phyloP scores from a whole-genome alignment of 305 asterid genomes.

The Solanum hybrid region DNA sequence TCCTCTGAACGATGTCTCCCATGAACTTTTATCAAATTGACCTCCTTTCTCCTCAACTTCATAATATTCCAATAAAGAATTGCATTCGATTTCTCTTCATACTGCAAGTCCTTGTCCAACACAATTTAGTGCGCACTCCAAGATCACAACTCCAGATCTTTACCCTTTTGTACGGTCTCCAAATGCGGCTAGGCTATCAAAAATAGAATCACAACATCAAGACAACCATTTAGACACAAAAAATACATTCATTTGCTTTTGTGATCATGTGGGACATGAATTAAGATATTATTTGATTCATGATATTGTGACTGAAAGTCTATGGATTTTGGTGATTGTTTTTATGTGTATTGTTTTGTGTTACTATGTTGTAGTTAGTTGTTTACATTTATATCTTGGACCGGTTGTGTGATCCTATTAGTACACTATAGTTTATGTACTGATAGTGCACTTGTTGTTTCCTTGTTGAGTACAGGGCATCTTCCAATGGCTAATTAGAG shows the following conservation, averaged over 20 bases:
- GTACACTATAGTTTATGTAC: background rate
- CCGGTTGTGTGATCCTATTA: too few species aligned
- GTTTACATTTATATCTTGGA: background rate
- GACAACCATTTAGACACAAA: too few species aligned
- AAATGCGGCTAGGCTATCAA: background rate
- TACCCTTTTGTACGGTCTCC: background rate
- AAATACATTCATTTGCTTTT: too few species aligned
- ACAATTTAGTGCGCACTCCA: background rate
- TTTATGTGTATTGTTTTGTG: too few species aligned
- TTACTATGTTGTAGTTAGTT: too few species aligned
- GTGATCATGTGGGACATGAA: background rate
- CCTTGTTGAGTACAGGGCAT: background rate
- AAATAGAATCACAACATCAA: background rate
- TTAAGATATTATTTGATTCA: too few species aligned
- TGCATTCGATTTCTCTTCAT: background rate
- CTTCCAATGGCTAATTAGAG: background rate
- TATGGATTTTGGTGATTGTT: background rate
- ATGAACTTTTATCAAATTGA: too few species aligned
- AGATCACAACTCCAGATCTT: background rate
- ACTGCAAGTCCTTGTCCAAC: background rate
- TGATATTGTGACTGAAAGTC: background rate
- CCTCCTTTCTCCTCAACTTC: background rate
- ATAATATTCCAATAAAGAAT: background rate
- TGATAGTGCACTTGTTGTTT: background rate
- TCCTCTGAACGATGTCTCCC: background rate